phyloP scores from a whole-genome alignment of 1,139 yeast species.

The Kodamaea alishanica region DNA sequence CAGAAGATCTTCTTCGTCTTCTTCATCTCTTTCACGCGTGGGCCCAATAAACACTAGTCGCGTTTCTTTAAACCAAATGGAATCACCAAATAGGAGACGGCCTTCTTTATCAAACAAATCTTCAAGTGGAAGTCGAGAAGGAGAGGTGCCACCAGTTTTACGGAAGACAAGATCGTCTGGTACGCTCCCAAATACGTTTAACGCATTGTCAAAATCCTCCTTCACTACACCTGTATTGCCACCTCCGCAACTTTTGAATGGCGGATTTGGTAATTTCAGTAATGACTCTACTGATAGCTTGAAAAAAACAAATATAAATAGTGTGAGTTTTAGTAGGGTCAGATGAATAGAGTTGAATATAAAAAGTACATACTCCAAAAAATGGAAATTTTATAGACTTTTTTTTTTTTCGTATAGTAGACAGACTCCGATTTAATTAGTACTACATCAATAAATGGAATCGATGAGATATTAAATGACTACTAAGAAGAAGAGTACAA shows the following conservation, averaged over 20 bases:
- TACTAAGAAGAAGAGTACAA: not conserved
- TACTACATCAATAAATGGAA: no score
- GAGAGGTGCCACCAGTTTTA: conserved; percentile 10
- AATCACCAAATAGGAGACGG: conserved; percentile 11
- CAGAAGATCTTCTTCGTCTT: conserved; percentile 25
- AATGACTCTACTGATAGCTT: conserved; percentile 13
- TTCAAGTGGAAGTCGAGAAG: conserved; percentile 6
- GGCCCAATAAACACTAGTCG: conserved; percentile 27
- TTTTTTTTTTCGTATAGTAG: no score
- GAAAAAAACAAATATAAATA: conserved; percentile 13
- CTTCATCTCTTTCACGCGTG: conserved; percentile 12
- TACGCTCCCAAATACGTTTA: conserved; percentile 9
- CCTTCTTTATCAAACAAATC: conserved; percentile 13
- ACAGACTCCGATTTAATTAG: no score
- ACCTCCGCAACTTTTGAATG: not conserved
- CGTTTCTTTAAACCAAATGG: conserved; percentile 11
- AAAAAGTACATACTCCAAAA: no score
- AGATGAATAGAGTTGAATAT: conserved; percentile 14
- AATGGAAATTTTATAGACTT: no score
- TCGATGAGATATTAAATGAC: no score
- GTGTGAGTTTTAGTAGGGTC: conserved; percentile 34
- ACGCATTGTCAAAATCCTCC: conserved; percentile 1
- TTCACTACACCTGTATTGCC: not conserved
- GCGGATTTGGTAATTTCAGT: conserved; percentile 3
- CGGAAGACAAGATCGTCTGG: conserved; percentile 17